Conservation (phyloP, 192 early-diverging fungal genomes). For the Coemansia sp. region DNA sequence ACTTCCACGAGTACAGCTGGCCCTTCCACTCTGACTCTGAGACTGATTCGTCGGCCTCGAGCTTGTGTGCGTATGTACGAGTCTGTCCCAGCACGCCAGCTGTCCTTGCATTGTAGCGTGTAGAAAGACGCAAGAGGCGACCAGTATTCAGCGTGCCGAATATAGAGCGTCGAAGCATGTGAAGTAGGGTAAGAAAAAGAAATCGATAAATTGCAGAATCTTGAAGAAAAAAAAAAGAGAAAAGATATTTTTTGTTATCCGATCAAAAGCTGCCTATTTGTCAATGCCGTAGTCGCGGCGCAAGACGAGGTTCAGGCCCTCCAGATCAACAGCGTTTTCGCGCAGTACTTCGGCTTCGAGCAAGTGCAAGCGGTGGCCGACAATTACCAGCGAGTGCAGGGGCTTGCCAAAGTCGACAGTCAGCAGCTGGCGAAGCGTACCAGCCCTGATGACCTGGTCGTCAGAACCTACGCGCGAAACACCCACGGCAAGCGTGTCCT, state of each 20-base stretch:
- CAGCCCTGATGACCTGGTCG: conserved; percentile 81
- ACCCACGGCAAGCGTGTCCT: conserved; percentile 85
- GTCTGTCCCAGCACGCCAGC: conserved; percentile 4
- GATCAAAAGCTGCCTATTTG: conserved; percentile 1
- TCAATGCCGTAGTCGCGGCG: conserved; percentile 66
- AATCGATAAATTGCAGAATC: neutral
- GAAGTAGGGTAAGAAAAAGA: neutral
- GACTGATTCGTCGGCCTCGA: conserved; percentile 54
- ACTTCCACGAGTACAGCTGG: conserved; percentile 57
- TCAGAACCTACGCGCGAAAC: conserved; percentile 86
- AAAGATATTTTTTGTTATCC: neutral
- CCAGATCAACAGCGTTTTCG: conserved; percentile 72
- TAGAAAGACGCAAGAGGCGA: conserved; percentile 7
- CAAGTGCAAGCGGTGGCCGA: conserved; percentile 87
- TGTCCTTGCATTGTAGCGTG: neutral
- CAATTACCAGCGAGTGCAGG: conserved; percentile 90
- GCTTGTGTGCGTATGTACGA: conserved; percentile 39
- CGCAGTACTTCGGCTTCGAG: conserved; percentile 90
- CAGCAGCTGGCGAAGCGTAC: conserved; percentile 84
- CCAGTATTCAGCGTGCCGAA: neutral
- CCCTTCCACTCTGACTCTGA: conserved; percentile 41
- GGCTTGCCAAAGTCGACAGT: conserved; percentile 90
- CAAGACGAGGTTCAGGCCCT: conserved; percentile 65
- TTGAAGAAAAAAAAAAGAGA: neutral
- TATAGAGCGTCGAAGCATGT: neutral